Percentiles rank a stretch among this genome's conserved stretches.
These are phyloP conservation scores for Trichocomaceae sp. DNA, from an alignment of 2,329 filamentous ascomycete species.

Conservation along the genomic window DNA sequence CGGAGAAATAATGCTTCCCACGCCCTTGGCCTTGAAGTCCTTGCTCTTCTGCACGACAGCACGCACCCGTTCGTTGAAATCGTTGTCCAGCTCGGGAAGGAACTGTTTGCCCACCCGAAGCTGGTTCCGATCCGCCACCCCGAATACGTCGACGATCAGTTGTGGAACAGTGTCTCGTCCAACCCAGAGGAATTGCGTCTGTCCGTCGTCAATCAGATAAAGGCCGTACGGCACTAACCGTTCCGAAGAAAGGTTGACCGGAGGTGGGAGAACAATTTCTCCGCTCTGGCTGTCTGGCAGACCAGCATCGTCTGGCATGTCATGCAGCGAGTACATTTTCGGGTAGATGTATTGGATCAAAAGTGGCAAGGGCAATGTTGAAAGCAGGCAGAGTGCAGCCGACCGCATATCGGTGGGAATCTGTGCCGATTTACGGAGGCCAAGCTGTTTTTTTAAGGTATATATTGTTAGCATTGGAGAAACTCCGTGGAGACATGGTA, in stretches of 20 bases:
- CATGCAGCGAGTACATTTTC: slow-evolving; percentile 76
- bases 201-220: slow-evolving; percentile 94
- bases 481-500: slow-evolving; percentile 13
- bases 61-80: slow-evolving; percentile 92
- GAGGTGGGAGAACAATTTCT: slow-evolving; percentile 79
- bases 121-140: slow-evolving; percentile 71
- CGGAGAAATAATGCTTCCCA: slow-evolving; percentile 87
- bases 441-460: slow-evolving; percentile 49
- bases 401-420: slow-evolving; percentile 92
- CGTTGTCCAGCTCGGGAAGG: slow-evolving; percentile 81
- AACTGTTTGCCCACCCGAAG: slow-evolving; percentile 86
- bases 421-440: slow-evolving; percentile 83
- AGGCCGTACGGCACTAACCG: slow-evolving; percentile 81
- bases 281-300: slow-evolving; percentile 78
- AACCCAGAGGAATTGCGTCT: slow-evolving; percentile 96
- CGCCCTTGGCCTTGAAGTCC: slow-evolving; percentile 77
- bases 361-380: slow-evolving; percentile 81
- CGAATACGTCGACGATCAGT: slow-evolving; percentile 83
- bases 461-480: slow-evolving; percentile 12
- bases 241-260: slow-evolving; percentile 80
- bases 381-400: slow-evolving; percentile 86
- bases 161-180: slow-evolving; percentile 89
- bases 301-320: slow-evolving; percentile 93
- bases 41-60: slow-evolving; percentile 87
- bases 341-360: slow-evolving; percentile 91